Conservation (phyloP, 345 rosid genomes). For the Lumnitzera racemosa region DNA sequence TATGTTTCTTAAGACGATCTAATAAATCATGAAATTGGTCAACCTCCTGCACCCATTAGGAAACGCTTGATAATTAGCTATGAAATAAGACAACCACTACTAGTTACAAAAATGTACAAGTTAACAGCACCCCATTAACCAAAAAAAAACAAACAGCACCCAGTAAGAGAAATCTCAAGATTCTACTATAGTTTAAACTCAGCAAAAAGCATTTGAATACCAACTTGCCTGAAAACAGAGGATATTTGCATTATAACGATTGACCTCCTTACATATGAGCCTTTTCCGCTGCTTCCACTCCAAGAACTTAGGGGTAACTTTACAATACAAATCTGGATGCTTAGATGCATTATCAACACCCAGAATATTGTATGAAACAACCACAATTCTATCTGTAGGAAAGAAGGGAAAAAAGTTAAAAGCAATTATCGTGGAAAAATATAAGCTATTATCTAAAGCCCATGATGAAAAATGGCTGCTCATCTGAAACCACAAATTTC, state of each 20-base stretch:
- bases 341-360: conserved; percentile 63
- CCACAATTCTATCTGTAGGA: conserved; percentile 42
- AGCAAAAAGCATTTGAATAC: neutral
- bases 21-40: conserved; percentile 58
- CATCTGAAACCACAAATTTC: no score
- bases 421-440: neutral
- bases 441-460: no score
- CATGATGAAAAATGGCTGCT: no score
- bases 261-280: conserved; percentile 53
- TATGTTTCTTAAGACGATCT: conserved; percentile 39
- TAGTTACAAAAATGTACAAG: no score
- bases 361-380: conserved; percentile 69
- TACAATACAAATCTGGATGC: conserved; percentile 51
- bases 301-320: conserved; percentile 34
- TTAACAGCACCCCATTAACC: no score
- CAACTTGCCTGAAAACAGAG: conserved; percentile 69
- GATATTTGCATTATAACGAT: conserved; percentile 46
- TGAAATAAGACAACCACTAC: no score
- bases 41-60: conserved; percentile 47
- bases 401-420: neutral
- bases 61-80: neutral
- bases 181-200: neutral
- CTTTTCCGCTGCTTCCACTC: conserved; percentile 56
- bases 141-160: no score
- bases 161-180: no score